These are phyloP conservation scores for Knoxia roxburghii DNA, from an alignment of 257 asterid species.

Conservation along the genomic window DNA sequence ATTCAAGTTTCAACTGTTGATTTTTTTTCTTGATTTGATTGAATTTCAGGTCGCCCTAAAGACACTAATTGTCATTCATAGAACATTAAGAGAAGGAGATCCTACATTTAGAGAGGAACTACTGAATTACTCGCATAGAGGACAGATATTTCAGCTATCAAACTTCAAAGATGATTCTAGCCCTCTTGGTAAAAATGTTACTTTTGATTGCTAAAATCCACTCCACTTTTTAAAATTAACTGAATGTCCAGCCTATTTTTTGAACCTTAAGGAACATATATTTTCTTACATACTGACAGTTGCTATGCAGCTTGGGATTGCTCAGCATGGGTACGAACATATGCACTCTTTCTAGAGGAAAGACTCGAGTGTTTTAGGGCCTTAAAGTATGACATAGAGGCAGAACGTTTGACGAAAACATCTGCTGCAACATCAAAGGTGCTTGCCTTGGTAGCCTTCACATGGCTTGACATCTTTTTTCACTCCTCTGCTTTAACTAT, in stretches of 20 bases:
- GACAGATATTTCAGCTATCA: slow-evolving; percentile 56
- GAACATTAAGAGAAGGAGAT: slow-evolving; percentile 84
- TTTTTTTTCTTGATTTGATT: background rate
- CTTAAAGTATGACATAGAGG: slow-evolving; percentile 52
- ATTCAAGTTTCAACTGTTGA: background rate
- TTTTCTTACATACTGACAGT: slow-evolving; percentile 17
- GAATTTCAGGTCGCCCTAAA: slow-evolving; percentile 71
- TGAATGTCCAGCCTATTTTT: background rate
- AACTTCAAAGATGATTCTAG: slow-evolving; percentile 89
- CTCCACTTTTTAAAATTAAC: background rate
- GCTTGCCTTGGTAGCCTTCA: background rate
- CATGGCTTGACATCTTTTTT: background rate
- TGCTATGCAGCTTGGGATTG: slow-evolving; percentile 85
- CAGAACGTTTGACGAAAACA: slow-evolving; percentile 49
- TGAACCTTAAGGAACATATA: no score
- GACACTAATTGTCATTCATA: slow-evolving; percentile 71
- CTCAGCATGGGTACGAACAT: slow-evolving; percentile 81
- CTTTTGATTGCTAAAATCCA: background rate
- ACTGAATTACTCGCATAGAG: slow-evolving; percentile 53
- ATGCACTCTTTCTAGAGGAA: slow-evolving; percentile 82
- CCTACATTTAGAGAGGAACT: slow-evolving; percentile 72
- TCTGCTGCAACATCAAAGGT: slow-evolving; percentile 43
- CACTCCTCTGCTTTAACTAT: background rate
- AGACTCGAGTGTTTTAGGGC: slow-evolving; percentile 69
- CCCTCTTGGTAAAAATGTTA: slow-evolving; percentile 47